phyloP scores from a whole-genome alignment of 2,329 filamentous ascomycete genomes.

The Hymenoscyphus occultus region DNA sequence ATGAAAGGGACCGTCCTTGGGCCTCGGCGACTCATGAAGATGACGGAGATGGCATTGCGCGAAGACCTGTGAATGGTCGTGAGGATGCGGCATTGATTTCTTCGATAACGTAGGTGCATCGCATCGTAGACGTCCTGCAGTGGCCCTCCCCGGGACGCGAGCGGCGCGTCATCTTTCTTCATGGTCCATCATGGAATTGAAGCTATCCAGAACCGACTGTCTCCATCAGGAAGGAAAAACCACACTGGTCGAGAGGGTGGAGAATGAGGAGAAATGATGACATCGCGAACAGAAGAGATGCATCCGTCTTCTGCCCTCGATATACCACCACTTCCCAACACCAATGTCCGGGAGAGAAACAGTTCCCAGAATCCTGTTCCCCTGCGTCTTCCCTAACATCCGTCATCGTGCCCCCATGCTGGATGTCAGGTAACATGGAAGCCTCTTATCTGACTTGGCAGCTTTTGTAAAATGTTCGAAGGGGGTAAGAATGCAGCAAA shows the following conservation, averaged over 20 bases:
- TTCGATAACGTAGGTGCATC: neutral
- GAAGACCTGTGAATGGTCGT: neutral
- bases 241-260: neutral
- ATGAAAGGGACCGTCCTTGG: neutral
- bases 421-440: conserved; percentile 2
- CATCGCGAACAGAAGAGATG: neutral
- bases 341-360: neutral
- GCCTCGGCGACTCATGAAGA: neutral
- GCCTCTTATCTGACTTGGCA: neutral
- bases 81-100: neutral
- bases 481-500: conserved; percentile 1
- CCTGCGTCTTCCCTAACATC: neutral
- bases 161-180: neutral
- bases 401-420: neutral
- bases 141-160: neutral
- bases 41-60: neutral
- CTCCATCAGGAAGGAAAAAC: neutral
- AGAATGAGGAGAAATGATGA: conserved; percentile 6
- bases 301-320: neutral
- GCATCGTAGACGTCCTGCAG: neutral
- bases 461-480: neutral
- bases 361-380: neutral
- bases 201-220: neutral
- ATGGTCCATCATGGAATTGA: neutral
- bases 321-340: neutral